Percentiles rank a stretch among this genome's conserved stretches.
Evolutionary conservation across 176 grass and related monocot genomes (phyloP).

Genomic region (Triticum aestivum): IWGSC_CS_RefSeq_v2.1 NC_057795.1:590882741-590883240

Average conservation of each 20-base stretch:
- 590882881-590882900: neutral
- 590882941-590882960: too few relatives aligned
- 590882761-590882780: neutral
- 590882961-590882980: too few relatives aligned
- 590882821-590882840: neutral
- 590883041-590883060: rapidly evolving
- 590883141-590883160: neutral
- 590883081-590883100: neutral
- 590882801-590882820: neutral
- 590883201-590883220: too few relatives aligned
- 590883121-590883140: neutral
- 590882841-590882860: neutral
- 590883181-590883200: neutral
- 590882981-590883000: too few relatives aligned
- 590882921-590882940: too few relatives aligned
- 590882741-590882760: too few relatives aligned
- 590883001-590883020: too few relatives aligned
- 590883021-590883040: too few relatives aligned
- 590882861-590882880: neutral
- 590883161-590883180: neutral
- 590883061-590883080: neutral
- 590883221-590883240: too few relatives aligned
- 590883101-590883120: neutral
- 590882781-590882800: neutral
- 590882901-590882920: neutral